Evolutionary conservation across 2,329 filamentous ascomycete genomes (phyloP).

Genomic region (Simplicillium aogashimaense): DNA sequence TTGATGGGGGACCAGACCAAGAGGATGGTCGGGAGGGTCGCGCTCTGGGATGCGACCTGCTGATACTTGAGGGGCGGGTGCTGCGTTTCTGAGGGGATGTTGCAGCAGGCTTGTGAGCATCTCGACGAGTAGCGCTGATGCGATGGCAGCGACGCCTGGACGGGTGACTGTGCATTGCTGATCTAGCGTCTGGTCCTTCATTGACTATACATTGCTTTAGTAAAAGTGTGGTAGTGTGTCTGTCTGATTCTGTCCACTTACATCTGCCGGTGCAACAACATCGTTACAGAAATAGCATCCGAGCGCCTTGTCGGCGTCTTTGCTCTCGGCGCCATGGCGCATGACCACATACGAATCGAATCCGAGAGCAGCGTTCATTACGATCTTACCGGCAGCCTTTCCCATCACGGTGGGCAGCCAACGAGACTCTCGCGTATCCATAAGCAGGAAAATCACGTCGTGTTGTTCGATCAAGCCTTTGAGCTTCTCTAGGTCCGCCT

Average conservation of each 20-base stretch:
- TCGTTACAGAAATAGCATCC: conserved; percentile 99
- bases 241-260: conserved; percentile 36
- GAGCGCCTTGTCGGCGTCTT: conserved; percentile 53
- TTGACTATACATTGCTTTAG: conserved; percentile 47
- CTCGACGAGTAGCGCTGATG: conserved; percentile 84
- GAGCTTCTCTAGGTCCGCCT: conserved; percentile 65
- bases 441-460: conserved; percentile 89
- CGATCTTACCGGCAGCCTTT: conserved; percentile 85
- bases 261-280: conserved; percentile 86
- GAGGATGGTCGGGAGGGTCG: conserved; percentile 47
- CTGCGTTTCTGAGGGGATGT: conserved; percentile 62
- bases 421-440: conserved; percentile 89
- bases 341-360: conserved; percentile 98
- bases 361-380: conserved; percentile 91
- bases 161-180: conserved; percentile 97
- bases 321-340: conserved; percentile 70
- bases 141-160: conserved; percentile 84
- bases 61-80: conserved; percentile 41
- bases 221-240: not conserved
- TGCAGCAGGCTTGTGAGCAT: conserved; percentile 80
- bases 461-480: conserved; percentile 70
- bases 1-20: conserved; percentile 68
- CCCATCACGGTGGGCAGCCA: conserved; percentile 97
- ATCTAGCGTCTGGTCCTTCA: conserved; percentile 90
- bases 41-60: conserved; percentile 35